phyloP scores from a whole-genome alignment of 495 filamentous ascomycete genomes.

The Paragyromitra xinjiangensis region DNA sequence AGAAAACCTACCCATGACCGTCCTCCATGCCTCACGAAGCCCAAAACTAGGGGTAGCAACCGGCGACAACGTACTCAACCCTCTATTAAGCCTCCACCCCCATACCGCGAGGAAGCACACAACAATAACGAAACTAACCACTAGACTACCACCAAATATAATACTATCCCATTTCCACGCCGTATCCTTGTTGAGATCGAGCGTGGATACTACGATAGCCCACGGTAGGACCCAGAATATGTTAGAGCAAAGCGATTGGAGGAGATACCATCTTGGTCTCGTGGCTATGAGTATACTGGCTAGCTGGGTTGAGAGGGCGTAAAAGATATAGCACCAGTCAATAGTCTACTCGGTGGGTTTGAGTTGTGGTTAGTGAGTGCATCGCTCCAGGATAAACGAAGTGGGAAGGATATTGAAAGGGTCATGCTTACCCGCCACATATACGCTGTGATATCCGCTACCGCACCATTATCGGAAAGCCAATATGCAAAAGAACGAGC shows the following conservation, averaged over 20 bases:
- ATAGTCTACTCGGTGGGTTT: constrained; percentile 60
- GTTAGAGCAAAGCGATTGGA: constrained; percentile 71
- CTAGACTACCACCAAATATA: constrained; percentile 74
- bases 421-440: constrained; percentile 70
- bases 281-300: constrained; percentile 73
- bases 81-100: constrained; percentile 66
- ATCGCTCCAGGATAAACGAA: not conserved
- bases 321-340: constrained; percentile 82
- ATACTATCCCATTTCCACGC: constrained; percentile 75
- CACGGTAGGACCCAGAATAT: constrained; percentile 74
- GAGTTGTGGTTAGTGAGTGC: constrained; percentile 6
- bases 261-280: constrained; percentile 72
- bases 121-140: constrained; percentile 71
- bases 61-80: constrained; percentile 57
- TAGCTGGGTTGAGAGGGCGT: constrained; percentile 71
- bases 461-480: constrained; percentile 65
- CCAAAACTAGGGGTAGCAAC: constrained; percentile 3
- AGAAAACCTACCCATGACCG: not conserved
- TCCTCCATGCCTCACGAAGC: not conserved
- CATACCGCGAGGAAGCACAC: constrained; percentile 64
- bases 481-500: constrained; percentile 69
- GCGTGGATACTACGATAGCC: constrained; percentile 69
- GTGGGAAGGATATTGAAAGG: not conserved
- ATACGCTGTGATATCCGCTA: constrained; percentile 69
- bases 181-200: constrained; percentile 62